A percentile compares a stretch with the other conserved stretches of the same genome.
phyloP scores from a whole-genome alignment of 495 filamentous ascomycete genomes.

The Xylaria bambusicola region DNA sequence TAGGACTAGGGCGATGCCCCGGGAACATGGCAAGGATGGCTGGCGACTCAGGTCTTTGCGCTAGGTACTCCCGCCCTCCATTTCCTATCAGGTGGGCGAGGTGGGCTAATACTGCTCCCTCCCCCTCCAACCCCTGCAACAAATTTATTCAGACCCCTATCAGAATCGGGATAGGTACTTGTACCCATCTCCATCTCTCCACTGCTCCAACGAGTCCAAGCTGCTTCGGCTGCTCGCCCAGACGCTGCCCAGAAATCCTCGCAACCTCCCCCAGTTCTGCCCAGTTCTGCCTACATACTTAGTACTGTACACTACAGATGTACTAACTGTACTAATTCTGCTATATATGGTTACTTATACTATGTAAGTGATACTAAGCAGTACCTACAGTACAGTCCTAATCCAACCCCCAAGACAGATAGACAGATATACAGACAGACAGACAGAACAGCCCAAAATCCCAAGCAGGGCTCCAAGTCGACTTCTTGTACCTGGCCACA shows the following conservation, averaged over 20 bases:
- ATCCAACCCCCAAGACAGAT: too few species aligned
- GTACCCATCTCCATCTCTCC: too few species aligned
- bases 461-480: background rate
- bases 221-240: background rate
- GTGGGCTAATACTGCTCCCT: slow-evolving; percentile 10
- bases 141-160: slow-evolving; percentile 22
- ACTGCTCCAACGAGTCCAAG: slow-evolving; percentile 17
- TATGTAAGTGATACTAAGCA: too few species aligned
- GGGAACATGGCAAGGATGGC: slow-evolving; percentile 10
- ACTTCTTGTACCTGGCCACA: background rate
- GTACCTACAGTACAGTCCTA: too few species aligned
- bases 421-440: too few species aligned
- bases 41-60: slow-evolving; percentile 2
- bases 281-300: background rate
- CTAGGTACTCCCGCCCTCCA: background rate
- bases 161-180: slow-evolving; percentile 11
- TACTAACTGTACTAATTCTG: too few species aligned
- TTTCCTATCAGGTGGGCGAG: slow-evolving; percentile 13
- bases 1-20: background rate
- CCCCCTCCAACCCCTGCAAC: too few species aligned
- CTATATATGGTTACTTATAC: too few species aligned
- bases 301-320: background rate
- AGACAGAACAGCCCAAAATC: too few species aligned
- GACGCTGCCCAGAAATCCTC: background rate
- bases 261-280: too few species aligned